Evolutionary conservation across 176 grass and related monocot genomes (phyloP).

Genomic region (Carex scoparia): DNA sequence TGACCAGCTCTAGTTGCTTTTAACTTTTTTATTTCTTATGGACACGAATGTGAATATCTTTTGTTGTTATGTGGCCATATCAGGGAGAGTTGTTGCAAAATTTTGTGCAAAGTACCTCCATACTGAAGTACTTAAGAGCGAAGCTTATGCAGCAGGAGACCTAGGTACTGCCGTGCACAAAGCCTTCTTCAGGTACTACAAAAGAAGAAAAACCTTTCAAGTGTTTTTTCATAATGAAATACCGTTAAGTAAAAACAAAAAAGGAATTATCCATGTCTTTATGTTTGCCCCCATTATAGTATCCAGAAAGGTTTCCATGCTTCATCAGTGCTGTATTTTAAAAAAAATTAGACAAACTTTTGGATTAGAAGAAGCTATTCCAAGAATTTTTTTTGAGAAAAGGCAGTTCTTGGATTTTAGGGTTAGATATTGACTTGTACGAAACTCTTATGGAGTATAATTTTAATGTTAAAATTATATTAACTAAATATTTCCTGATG

Average conservation of each 20-base stretch:
- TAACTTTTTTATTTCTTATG: slow-evolving; percentile 9
- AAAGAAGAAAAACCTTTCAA: slow-evolving; percentile 1
- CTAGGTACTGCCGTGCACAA: slow-evolving; percentile 49
- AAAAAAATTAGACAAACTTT: neutral
- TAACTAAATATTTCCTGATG: neutral
- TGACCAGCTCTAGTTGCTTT: neutral
- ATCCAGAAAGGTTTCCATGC: neutral
- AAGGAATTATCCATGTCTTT: neutral
- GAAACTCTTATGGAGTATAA: neutral
- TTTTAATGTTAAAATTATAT: neutral
- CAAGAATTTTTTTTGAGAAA: neutral
- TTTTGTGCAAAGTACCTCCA: slow-evolving; percentile 94
- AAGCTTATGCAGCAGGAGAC: slow-evolving; percentile 62
- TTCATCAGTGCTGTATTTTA: neutral
- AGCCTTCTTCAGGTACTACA: slow-evolving; percentile 81
- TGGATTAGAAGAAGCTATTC: neutral
- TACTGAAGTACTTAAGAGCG: slow-evolving; percentile 64
- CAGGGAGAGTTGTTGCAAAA: slow-evolving; percentile 91
- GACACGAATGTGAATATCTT: neutral
- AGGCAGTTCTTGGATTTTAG: neutral
- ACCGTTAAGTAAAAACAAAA: neutral
- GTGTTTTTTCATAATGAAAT: neutral
- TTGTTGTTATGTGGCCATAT: slow-evolving; percentile 22
- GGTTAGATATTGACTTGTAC: neutral
- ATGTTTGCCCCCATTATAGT: neutral